Evolutionary conservation across 306 rosid species (phyloP), one percentile per base, ranked within the genome.

Genomic region (Begonia loranthoides): DNA sequence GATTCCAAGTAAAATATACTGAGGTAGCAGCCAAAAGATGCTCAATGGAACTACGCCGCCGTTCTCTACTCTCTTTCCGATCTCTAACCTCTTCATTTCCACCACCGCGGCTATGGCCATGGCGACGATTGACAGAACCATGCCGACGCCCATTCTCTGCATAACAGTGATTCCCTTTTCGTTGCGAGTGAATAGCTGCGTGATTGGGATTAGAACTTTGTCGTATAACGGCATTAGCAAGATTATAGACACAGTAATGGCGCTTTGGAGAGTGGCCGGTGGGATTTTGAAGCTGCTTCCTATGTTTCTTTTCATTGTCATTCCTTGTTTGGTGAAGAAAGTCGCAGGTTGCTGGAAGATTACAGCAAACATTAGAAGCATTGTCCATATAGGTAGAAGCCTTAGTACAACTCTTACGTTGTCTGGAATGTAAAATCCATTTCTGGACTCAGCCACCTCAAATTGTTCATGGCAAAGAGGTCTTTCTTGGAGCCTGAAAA

Each of bases 121-220:
- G 14, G 99, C 94, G 59, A 80, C 60, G 73, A 83, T 59, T 4
- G 99, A 86, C 13, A 78, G 79, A 13, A 78, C 74, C 86, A 90
- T 90, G 12, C 99, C 95, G 7, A 79, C 70, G 52, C 99, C 99
- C 95, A 90, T 90, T 39, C 99, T 76, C 45, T 86, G 94, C 82
- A 70, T 76, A 4, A 86, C 94, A 13, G 49, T 85, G 63, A 90
- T 74, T 4, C 95, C 94, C 66, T 72, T 78, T 41, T 78, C 68
- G 19, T 67, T 61, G 3, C 76, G 66, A 0, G 88, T 86, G 1
- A 86, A 47, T 10, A 74, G 15, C 9, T 64, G 73, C 13, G 85
- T 58, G n/a, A 86, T 46, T 1, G 99, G 99, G 69, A 90, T 78
- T 17, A 90, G 64, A 15, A 80, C 44, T 49, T 38, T 72, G 80